Base-by-base conservation (phyloP, 1,139 yeast genomes). In the Hansenula lynferdii region DNA sequence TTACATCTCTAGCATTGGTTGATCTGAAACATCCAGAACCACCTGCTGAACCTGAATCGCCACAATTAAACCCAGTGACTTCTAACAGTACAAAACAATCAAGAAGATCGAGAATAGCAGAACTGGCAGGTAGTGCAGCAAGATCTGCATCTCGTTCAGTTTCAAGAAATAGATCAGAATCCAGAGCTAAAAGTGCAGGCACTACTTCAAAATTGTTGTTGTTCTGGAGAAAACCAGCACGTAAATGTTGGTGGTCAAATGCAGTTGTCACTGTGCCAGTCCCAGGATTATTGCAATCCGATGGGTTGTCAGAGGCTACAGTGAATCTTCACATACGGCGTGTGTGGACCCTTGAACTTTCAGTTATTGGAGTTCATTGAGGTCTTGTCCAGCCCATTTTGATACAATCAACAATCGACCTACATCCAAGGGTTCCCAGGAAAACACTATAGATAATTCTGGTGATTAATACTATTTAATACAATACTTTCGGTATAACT, bases 161-260 rank as follows among this genome's bases (percentile, higher is more conserved):
- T 28, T 62, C 67, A 2, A 56, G 64, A 43, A 62, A 65, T 17
- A 64, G 83, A 48, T 77, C 85, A 4, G 60, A 73, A 31, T 70
- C 81, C 14, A 65, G 70, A 43, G 28, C 36, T 42, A 61, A 54
- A 55, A 56, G 61, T 53, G 68, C 67, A 22, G 63, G 51, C 36
- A 70, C 74, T 38, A 71, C 77, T 5, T 85, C 92, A 26, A 92
- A 94, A 58, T 71, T 94, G 39, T 70, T 94, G 28, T 68, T 94
- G 42, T 94, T 94, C 58, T 94, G 98, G 98, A 75, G 96, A 47
- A 92, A 92, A 57, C 99, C 99, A 0, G 99, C 99, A 1, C 74
- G 98, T 56, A 94, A 94, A 59, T 94, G 99, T 64, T 94, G 99
- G 99, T 94, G 99, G 99, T 83, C 85, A 11, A 84, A 83, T 53